phyloP scores from a whole-genome alignment of 352 stramenopile genomes.

The Pythium phragmitis region DNA sequence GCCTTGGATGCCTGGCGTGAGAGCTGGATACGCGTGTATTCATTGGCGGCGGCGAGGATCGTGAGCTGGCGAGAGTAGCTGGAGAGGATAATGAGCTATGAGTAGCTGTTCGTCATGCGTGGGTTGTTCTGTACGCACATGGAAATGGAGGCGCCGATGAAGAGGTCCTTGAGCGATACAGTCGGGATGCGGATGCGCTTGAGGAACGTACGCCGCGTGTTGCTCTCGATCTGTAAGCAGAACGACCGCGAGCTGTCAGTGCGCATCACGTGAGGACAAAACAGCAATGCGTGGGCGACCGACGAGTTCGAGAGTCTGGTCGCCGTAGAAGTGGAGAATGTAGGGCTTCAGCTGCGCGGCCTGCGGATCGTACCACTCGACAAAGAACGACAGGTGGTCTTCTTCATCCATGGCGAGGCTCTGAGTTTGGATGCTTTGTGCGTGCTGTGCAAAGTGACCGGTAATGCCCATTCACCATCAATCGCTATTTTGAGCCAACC shows the following conservation, averaged over 20 bases:
- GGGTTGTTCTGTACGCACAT: slow-evolving; percentile 35
- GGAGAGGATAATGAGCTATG: not conserved
- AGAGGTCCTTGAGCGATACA: slow-evolving; percentile 62
- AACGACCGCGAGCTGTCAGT: not conserved
- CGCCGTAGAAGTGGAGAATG: slow-evolving; percentile 71
- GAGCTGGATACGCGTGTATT: slow-evolving; percentile 48
- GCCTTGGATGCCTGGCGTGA: slow-evolving; percentile 35
- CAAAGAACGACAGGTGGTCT: slow-evolving; percentile 66
- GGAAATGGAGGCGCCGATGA: slow-evolving; percentile 64
- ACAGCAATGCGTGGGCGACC: not conserved
- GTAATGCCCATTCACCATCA: not conserved
- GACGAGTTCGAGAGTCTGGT: slow-evolving; percentile 75
- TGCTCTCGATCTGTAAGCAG: slow-evolving; percentile 50
- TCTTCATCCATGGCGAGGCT: slow-evolving; percentile 44
- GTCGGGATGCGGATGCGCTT: slow-evolving; percentile 77
- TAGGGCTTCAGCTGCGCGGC: slow-evolving; percentile 66
- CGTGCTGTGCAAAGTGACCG: not conserved
- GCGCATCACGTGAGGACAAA: not conserved
- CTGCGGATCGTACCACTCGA: slow-evolving; percentile 80
- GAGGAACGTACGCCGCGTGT: slow-evolving; percentile 65
- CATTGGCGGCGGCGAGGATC: slow-evolving; percentile 66
- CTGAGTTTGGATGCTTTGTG: not conserved
- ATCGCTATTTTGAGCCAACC: not conserved
- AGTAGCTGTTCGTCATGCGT: not conserved
- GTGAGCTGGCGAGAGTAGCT: slow-evolving; percentile 79